Evolutionary conservation across 2,329 filamentous ascomycete genomes (phyloP), one percentile per base, ranked within the genome.

Genomic region (Paraphoma sp.): DNA sequence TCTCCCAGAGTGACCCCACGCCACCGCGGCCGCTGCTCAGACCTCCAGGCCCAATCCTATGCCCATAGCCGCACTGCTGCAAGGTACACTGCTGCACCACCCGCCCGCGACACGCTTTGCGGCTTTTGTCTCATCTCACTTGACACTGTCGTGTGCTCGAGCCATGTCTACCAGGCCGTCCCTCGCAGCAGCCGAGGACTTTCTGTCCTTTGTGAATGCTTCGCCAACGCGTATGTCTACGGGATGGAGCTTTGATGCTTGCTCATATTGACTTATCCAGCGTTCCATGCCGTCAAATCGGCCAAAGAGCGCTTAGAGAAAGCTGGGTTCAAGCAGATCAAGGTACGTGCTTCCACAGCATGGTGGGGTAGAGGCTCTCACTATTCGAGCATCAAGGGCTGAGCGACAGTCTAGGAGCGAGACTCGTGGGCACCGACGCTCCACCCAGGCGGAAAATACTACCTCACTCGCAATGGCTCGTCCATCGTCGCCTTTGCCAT

Each of bases 401-500:
- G 36, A 51, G 49, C 5, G 53, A 6, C 2, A 16, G 38, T 16
- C n/a, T 48, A 88, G 83, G 94, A 98, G 80, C 90, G 91, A 69
- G 92, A 97, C 72, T 88, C 90, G 45, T 98, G 95, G 94, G 86
- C 89, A 12, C 87, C 89, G 1, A 86, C 84, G 45, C 85, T 97
- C 60, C 86, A 87, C 54, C 92, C 93, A 18, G 93, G 94, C 61
- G 93, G 94, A 62, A 97, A 96, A 80, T 98, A 98, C 83, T 97
- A 93, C 80, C 86, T 97, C 71, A 98, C 94, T 46, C 90, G 94
- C 64, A 98, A 98, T 80, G 89, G 87, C 56, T 96, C 93, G 28
- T 96, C 94, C 47, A 91, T 98, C 63, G 87, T 97, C 56, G 93
- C 93, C 62, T 98, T 98, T 78, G 91, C 92, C 60, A 89, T 98